Percentiles rank a stretch among this genome's conserved stretches.
These are phyloP conservation scores for Carpinus viminea DNA, from an alignment of 306 rosid species.

Conservation along the genomic window DNA sequence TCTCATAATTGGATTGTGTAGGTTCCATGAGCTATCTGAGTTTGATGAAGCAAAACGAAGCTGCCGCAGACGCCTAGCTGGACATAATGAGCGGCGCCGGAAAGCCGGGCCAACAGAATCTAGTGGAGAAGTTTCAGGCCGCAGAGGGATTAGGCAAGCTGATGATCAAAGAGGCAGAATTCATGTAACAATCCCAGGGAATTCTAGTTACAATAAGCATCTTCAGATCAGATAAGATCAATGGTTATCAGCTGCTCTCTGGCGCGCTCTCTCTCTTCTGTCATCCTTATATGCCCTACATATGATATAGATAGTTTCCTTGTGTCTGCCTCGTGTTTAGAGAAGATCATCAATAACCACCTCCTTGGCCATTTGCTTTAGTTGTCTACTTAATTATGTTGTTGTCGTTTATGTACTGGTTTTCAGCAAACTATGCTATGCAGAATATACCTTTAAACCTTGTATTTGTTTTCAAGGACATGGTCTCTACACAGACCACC, in stretches of 20 bases:
- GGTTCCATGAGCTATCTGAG: constrained; percentile 85
- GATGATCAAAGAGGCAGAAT: constrained; percentile 46
- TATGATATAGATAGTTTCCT: background rate
- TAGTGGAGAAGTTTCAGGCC: constrained; percentile 49
- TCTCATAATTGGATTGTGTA: constrained; percentile 29
- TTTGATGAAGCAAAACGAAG: constrained; percentile 94
- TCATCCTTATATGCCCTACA: constrained; percentile 33
- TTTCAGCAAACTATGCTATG: background rate
- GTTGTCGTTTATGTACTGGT: background rate
- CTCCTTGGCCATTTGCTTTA: background rate
- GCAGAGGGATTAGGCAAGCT: constrained; percentile 37
- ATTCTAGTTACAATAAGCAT: constrained; percentile 46
- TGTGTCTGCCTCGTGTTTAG: background rate
- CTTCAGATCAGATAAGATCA: constrained; percentile 50
- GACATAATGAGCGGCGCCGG: constrained; percentile 85
- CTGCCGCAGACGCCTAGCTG: constrained; percentile 79
- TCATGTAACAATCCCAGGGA: constrained; percentile 45
- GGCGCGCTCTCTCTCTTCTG: constrained; percentile 80
- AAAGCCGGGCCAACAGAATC: constrained; percentile 42
- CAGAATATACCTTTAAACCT: background rate
- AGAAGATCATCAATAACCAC: background rate
- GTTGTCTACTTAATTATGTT: background rate
- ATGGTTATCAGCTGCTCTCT: background rate
- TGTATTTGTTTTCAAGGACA: too few species aligned
- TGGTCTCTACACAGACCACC: too few species aligned